A percentile compares a stretch with the other conserved stretches of the same genome.
Evolutionary conservation across 2,329 filamentous ascomycete species (phyloP).

Genomic region (Hypoxylon sp.): DNA sequence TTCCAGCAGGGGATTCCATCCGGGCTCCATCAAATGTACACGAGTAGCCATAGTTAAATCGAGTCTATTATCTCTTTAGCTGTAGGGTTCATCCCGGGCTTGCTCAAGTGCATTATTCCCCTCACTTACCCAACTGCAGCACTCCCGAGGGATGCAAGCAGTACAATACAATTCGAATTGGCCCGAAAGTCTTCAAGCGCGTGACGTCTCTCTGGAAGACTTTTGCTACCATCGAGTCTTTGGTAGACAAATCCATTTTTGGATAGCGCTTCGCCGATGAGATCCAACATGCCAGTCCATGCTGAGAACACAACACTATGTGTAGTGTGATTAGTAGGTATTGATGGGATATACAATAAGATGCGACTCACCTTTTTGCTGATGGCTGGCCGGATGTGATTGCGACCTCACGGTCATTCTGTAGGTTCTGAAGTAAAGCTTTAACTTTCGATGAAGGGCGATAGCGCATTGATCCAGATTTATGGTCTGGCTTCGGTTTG

Average conservation of each 20-base stretch:
- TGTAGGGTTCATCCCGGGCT: not conserved
- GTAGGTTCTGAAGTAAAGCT: constrained; percentile 28
- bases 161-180: constrained; percentile 17
- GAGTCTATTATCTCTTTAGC: constrained; percentile 21
- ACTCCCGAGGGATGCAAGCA: constrained; percentile 35
- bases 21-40: constrained; percentile 36
- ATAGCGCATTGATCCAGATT: not conserved
- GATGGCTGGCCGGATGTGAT: constrained; percentile 2
- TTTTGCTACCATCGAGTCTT: constrained; percentile 33
- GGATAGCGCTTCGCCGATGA: constrained; percentile 28
- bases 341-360: not conserved
- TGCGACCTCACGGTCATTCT: constrained; percentile 10
- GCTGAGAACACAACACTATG: constrained; percentile 31
- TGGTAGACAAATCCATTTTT: constrained; percentile 23
- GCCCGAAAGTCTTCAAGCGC: constrained; percentile 30
- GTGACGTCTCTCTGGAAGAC: constrained; percentile 12
- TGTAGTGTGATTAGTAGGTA: not conserved
- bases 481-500: not conserved
- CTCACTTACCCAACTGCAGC: constrained; percentile 34
- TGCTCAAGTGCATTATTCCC: not conserved
- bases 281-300: constrained; percentile 36
- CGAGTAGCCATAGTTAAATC: constrained; percentile 32
- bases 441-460: constrained; percentile 33
- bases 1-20: constrained; percentile 37
- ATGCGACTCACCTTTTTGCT: constrained; percentile 24